A percentile compares a stretch with the other conserved stretches of the same genome.
Conservation (phyloP, 2,329 filamentous ascomycete genomes). For the Fusarium globosum region DNA sequence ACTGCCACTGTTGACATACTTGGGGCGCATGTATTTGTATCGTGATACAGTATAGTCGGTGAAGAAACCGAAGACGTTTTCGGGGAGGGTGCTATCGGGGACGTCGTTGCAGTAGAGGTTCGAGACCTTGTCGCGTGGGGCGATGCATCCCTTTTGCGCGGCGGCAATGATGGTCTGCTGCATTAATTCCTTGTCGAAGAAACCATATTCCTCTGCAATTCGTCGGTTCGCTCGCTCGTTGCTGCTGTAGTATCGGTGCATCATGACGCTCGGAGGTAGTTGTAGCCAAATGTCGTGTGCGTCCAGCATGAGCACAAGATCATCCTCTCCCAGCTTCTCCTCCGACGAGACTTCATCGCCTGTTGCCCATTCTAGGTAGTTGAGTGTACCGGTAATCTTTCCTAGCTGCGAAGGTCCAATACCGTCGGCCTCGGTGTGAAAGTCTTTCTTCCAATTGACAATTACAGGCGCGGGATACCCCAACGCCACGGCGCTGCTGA, state of each 20-base stretch:
- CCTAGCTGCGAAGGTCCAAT: constrained; percentile 45
- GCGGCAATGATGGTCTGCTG: constrained; percentile 42
- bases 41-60: constrained; percentile 33
- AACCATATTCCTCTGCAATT: constrained; percentile 31
- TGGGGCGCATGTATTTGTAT: constrained; percentile 43
- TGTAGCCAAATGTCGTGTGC: constrained; percentile 50
- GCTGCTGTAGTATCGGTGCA: constrained; percentile 42
- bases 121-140: constrained; percentile 38
- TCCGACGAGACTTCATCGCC: constrained; percentile 17
- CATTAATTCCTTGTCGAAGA: constrained; percentile 33
- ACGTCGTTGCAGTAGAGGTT: constrained; percentile 41
- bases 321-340: constrained; percentile 41
- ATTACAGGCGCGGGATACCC: constrained; percentile 47
- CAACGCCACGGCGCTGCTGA: constrained; percentile 42
- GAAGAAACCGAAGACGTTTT: constrained; percentile 37
- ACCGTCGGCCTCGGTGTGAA: constrained; percentile 35
- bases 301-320: constrained; percentile 46
- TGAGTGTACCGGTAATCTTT: constrained; percentile 47
- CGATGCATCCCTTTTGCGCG: constrained; percentile 43
- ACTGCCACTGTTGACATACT: constrained; percentile 47
- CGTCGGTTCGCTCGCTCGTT: constrained; percentile 40
- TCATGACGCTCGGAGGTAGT: constrained; percentile 44
- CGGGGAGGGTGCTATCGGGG: constrained; percentile 39
- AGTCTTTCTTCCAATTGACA: constrained; percentile 48
- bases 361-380: constrained; percentile 43